A percentile compares a stretch with the other conserved stretches of the same genome.
Evolutionary conservation across 164 flowering plant genomes (phyloP).

Genomic region (Nymphaea colorata): DNA sequence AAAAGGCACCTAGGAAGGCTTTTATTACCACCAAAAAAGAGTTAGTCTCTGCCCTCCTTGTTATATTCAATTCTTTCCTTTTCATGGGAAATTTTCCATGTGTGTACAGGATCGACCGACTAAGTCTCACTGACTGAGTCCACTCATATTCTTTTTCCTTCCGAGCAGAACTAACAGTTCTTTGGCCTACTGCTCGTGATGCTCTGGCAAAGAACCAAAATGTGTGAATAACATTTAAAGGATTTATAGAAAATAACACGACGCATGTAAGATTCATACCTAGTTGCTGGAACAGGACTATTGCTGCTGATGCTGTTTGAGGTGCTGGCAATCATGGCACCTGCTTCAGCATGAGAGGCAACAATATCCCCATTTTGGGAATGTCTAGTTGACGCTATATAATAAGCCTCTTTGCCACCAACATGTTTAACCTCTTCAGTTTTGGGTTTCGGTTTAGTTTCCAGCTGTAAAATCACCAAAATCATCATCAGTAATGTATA

Average conservation of each 20-base stretch:
- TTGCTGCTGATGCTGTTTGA: too few relatives aligned
- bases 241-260: too few relatives aligned
- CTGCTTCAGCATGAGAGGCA: not conserved
- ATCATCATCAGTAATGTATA: not conserved
- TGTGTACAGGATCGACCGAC: too few relatives aligned
- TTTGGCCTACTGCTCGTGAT: too few relatives aligned
- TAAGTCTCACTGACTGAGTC: too few relatives aligned
- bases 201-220: not conserved
- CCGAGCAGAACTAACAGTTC: too few relatives aligned
- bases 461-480: not conserved
- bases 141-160: too few relatives aligned
- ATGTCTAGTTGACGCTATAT: too few relatives aligned
- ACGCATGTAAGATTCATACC: too few relatives aligned
- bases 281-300: too few relatives aligned
- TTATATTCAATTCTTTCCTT: not conserved
- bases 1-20: not conserved
- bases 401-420: too few relatives aligned
- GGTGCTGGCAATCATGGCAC: not conserved
- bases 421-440: not conserved
- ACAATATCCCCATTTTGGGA: not conserved
- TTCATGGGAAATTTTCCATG: not conserved
- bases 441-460: not conserved
- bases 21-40: not conserved
- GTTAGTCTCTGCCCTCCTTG: not conserved
- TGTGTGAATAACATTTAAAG: too few relatives aligned